Evolutionary conservation across 1,139 yeast genomes (phyloP).

Genomic region (Yarrowia galli): DNA sequence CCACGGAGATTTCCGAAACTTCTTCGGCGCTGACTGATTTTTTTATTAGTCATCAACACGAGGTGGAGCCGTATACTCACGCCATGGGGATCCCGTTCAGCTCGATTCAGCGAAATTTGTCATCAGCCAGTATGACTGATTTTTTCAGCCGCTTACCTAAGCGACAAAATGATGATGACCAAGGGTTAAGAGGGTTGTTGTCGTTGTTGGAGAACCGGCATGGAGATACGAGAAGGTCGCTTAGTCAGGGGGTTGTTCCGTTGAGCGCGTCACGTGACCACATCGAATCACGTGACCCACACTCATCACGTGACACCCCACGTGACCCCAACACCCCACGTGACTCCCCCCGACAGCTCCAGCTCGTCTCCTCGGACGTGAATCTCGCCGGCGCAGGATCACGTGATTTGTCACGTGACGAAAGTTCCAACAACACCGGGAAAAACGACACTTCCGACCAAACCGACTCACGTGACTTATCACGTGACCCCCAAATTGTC

Average conservation of each 20-base stretch:
- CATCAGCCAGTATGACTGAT: conserved; percentile 28
- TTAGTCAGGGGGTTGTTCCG: background rate
- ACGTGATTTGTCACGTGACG: background rate
- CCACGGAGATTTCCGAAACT: conserved; percentile 48
- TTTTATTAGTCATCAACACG: conserved; percentile 26
- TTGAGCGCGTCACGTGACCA: background rate
- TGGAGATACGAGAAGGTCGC: conserved; percentile 12
- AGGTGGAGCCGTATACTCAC: conserved; percentile 33
- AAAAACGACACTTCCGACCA: too few species aligned
- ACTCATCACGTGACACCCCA: too few species aligned
- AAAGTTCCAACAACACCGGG: too few species aligned
- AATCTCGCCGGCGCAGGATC: background rate
- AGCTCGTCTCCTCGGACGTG: background rate
- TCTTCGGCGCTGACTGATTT: conserved; percentile 40
- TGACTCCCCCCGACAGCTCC: too few species aligned
- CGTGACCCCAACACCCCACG: too few species aligned
- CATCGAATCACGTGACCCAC: background rate
- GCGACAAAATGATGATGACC: background rate
- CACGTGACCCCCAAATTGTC: too few species aligned
- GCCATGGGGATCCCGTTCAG: conserved; percentile 33
- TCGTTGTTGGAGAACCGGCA: conserved; percentile 30
- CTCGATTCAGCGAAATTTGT: conserved; percentile 33
- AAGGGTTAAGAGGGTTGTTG: conserved; percentile 15
- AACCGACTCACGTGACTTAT: too few species aligned
- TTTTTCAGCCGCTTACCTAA: conserved; percentile 15